phyloP scores from a whole-genome alignment of 2,329 filamentous ascomycete genomes.

The Lachnellula cervina region DNA sequence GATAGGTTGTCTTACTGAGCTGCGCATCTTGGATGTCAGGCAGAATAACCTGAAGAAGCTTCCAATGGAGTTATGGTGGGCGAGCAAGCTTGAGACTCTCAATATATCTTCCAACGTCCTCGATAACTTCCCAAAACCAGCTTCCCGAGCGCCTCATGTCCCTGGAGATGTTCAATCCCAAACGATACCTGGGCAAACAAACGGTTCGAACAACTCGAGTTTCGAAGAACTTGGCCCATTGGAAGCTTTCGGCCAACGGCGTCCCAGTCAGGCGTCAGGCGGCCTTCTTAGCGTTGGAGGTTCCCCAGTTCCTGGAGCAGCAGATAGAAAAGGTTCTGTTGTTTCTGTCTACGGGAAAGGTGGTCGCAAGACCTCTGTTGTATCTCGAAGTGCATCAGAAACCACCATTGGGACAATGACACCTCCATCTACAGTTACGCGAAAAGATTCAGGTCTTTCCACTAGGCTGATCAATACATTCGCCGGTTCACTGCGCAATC shows the following conservation, averaged over 20 bases:
- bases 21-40: constrained; percentile 80
- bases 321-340: constrained; percentile 74
- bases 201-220: constrained; percentile 52
- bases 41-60: constrained; percentile 90
- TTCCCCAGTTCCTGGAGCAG: constrained; percentile 57
- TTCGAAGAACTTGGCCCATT: constrained; percentile 70
- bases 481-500: constrained; percentile 73
- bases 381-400: constrained; percentile 61
- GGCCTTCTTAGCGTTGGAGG: constrained; percentile 71
- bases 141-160: constrained; percentile 61
- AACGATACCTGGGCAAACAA: constrained; percentile 7
- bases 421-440: constrained; percentile 49
- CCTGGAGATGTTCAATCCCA: constrained; percentile 44
- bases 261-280: constrained; percentile 80
- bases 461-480: constrained; percentile 81
- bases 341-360: constrained; percentile 75
- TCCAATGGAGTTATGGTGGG: constrained; percentile 94
- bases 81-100: constrained; percentile 80
- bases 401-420: constrained; percentile 32
- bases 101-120: constrained; percentile 96
- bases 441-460: constrained; percentile 88
- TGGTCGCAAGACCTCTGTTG: constrained; percentile 78
- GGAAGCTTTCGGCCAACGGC: constrained; percentile 59
- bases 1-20: constrained; percentile 79
- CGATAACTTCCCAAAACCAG: constrained; percentile 82